Conservation (phyloP, 495 filamentous ascomycete genomes). For the Pseudoneurospora amorphoporcata region DNA sequence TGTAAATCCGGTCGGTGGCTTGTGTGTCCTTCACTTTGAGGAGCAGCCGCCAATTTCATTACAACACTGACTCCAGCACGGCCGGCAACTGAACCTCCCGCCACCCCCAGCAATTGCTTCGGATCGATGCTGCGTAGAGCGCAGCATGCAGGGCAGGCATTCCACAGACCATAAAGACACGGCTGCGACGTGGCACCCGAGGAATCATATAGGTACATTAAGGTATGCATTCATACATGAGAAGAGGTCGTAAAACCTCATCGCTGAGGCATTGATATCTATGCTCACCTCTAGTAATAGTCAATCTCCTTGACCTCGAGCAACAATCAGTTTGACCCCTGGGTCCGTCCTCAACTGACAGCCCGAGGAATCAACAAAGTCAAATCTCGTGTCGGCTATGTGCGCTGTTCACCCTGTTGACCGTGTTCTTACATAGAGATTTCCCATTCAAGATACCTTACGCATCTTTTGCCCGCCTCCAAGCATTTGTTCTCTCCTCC, state of each 20-base stretch:
- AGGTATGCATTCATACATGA: background rate
- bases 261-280: background rate
- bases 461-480: background rate
- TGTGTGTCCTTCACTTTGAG: background rate
- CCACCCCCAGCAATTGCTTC: background rate
- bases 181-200: background rate
- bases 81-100: background rate
- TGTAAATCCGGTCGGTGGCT: background rate
- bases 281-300: background rate
- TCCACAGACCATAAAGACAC: background rate
- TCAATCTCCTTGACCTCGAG: background rate
- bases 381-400: background rate
- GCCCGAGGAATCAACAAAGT: background rate
- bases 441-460: background rate
- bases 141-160: background rate
- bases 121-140: background rate
- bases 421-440: background rate
- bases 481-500: background rate
- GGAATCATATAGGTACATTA: no score
- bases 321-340: background rate
- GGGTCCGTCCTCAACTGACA: background rate
- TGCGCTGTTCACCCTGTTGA: background rate
- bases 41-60: background rate
- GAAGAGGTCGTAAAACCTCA: background rate
- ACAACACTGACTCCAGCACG: background rate